A percentile compares a stretch with the other conserved stretches of the same genome.
phyloP scores from a whole-genome alignment of 805 yeast genomes.

The Torulaspora quercuum region DNA sequence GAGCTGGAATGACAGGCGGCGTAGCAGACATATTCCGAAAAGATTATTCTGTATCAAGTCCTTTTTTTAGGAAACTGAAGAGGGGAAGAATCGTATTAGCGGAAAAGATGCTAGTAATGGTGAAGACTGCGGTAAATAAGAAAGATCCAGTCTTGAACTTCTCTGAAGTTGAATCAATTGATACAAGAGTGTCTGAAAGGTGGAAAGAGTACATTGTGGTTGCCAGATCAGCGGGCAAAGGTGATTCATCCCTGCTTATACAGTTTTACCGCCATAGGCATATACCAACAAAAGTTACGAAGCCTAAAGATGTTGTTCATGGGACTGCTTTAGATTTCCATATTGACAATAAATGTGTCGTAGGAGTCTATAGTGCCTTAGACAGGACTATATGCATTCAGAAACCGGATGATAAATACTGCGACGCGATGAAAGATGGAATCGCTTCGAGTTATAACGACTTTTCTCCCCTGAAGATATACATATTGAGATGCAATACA shows the following conservation, averaged over 20 bases:
- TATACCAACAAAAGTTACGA: constrained; percentile 1
- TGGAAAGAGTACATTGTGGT: constrained; percentile 82
- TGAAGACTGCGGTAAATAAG: constrained; percentile 40
- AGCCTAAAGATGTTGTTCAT: constrained; percentile 13
- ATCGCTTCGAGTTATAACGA: constrained; percentile 15
- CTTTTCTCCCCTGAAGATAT: constrained; percentile 36
- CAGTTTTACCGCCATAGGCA: constrained; percentile 52
- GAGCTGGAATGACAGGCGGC: constrained; percentile 1
- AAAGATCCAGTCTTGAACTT: constrained; percentile 37
- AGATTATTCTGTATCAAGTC: constrained; percentile 1
- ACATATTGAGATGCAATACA: constrained; percentile 55
- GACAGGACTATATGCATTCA: constrained; percentile 59
- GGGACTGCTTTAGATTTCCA: constrained; percentile 32
- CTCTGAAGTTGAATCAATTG: constrained; percentile 50
- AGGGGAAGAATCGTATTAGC: constrained; percentile 61
- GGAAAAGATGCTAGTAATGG: constrained; percentile 67
- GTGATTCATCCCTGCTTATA: constrained; percentile 50
- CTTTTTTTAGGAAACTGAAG: constrained; percentile 13
- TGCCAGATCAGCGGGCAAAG: constrained; percentile 56
- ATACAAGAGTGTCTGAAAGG: constrained; percentile 57
- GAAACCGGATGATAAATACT: constrained; percentile 22
- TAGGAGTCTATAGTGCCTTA: constrained; percentile 57
- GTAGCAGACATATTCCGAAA: constrained; percentile 2
- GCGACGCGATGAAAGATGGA: constrained; percentile 5
- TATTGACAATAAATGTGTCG: constrained; percentile 34